Evolutionary conservation across 1,139 yeast genomes (phyloP).

Genomic region (Scheffersomyces insectosa): DNA sequence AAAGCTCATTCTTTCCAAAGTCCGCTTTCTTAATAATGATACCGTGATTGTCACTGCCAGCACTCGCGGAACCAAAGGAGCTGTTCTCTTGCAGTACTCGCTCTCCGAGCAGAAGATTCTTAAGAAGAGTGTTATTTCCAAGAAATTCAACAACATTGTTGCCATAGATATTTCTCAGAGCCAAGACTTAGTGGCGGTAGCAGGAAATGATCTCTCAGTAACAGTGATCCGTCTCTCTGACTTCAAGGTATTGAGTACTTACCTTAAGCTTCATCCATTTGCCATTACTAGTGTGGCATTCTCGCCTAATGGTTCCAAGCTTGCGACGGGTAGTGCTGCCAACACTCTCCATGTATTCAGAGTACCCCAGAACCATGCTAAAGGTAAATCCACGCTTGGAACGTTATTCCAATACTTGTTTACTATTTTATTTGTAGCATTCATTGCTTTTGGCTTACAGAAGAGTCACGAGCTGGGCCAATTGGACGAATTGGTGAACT

Average conservation of each 20-base stretch:
- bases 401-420: constrained; percentile 40
- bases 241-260: constrained; percentile 49
- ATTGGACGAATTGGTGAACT: constrained; percentile 20
- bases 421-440: constrained; percentile 45
- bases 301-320: constrained; percentile 64
- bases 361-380: constrained; percentile 55
- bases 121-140: constrained; percentile 46
- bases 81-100: constrained; percentile 43
- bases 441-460: constrained; percentile 49
- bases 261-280: constrained; percentile 69
- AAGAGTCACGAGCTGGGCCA: constrained; percentile 39
- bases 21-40: constrained; percentile 56
- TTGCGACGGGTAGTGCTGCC: constrained; percentile 83
- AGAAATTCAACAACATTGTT: constrained; percentile 63
- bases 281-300: constrained; percentile 78
- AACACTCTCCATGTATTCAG: constrained; percentile 66
- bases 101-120: constrained; percentile 43
- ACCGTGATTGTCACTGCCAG: constrained; percentile 60
- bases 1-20: constrained; percentile 51
- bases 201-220: constrained; percentile 76
- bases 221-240: constrained; percentile 52
- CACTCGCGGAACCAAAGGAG: constrained; percentile 39
- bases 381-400: constrained; percentile 45
- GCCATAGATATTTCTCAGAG: constrained; percentile 56
- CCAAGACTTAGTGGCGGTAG: constrained; percentile 61